Conservation (phyloP, 176 grass and related monocot species). For the Canna indica region DNA sequence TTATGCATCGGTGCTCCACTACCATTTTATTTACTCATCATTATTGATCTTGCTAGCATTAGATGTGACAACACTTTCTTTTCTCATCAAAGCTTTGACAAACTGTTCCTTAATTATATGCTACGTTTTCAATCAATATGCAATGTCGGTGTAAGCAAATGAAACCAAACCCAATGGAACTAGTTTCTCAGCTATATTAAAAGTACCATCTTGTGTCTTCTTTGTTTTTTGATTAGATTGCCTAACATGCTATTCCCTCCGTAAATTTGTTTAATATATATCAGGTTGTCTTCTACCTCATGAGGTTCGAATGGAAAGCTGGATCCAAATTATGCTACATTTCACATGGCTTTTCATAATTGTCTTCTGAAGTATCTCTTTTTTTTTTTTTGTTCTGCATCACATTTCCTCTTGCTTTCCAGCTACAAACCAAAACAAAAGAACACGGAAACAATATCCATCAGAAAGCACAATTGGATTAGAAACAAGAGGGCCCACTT, state of each 20-base stretch:
- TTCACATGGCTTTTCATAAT: background rate
- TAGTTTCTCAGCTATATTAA: background rate
- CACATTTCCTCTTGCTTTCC: background rate
- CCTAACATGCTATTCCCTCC: background rate
- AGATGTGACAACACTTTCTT: no score
- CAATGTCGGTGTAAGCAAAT: background rate
- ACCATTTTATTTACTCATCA: no score
- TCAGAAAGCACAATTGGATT: background rate
- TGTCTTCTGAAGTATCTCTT: background rate
- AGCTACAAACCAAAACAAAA: background rate
- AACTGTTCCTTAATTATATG: background rate
- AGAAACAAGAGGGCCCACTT: background rate
- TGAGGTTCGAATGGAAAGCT: background rate
- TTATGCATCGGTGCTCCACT: no score
- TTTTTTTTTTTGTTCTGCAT: background rate
- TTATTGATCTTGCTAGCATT: no score
- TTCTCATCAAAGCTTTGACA: background rate
- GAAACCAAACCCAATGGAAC: background rate
- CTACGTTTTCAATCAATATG: background rate
- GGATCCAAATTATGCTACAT: background rate
- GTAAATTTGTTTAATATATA: no score
- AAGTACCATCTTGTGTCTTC: background rate
- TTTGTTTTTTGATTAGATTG: background rate
- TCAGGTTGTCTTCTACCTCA: background rate
- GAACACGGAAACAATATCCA: background rate